Conservation (phyloP, 78 protist species). For the Guillardia theta region DNA sequence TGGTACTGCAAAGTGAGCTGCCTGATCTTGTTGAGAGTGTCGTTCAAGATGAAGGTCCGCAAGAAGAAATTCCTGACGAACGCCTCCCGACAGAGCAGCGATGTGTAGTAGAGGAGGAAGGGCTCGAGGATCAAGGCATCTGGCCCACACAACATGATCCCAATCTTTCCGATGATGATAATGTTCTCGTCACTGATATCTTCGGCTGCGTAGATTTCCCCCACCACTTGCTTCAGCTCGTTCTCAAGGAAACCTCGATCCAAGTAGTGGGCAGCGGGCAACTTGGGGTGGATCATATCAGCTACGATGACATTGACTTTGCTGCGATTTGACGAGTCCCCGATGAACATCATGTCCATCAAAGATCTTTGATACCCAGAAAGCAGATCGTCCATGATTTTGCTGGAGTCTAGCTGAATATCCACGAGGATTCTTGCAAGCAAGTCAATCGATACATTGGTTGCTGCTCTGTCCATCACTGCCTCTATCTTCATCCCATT, state of each 20-base stretch:
- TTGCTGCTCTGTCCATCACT: neutral
- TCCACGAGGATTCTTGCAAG: conserved; percentile 44
- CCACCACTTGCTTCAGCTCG: conserved; percentile 7
- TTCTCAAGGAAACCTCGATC: neutral
- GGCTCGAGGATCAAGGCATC: neutral
- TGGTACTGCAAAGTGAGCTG: neutral
- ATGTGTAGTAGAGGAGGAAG: neutral
- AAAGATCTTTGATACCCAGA: neutral
- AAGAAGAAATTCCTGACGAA: neutral
- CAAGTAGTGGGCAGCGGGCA: neutral
- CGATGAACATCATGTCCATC: neutral
- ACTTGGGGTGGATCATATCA: neutral
- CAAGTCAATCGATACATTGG: conserved; percentile 31
- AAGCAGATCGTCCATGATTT: neutral
- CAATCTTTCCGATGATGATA: neutral
- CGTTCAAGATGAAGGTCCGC: neutral
- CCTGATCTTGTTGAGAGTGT: neutral
- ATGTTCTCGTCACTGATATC: neutral
- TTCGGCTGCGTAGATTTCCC: neutral
- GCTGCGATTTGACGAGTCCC: neutral
- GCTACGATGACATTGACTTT: neutral
- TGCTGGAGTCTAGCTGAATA: neutral
- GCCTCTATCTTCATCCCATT: conserved; percentile 6
- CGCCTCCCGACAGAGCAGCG: neutral
- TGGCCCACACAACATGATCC: neutral